Conservation (phyloP, 371 early-diverging fungal genomes). For the Lichtheimia corymbifera region DNA sequence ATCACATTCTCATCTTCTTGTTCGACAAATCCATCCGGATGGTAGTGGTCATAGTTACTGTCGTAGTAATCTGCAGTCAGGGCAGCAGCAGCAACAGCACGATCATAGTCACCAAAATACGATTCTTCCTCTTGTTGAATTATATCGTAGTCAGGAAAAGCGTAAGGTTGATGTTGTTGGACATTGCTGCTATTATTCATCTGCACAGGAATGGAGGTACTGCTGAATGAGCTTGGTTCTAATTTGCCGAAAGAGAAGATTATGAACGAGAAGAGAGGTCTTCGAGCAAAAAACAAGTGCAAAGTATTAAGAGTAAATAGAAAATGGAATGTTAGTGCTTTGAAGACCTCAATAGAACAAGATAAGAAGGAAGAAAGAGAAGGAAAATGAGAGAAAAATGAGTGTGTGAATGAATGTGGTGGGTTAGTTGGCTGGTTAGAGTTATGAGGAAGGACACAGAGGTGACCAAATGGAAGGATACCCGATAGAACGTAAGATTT, state of each 20-base stretch:
- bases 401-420: too few relatives aligned
- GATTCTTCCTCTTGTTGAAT: constrained; percentile 18
- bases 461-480: too few relatives aligned
- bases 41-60: neutral
- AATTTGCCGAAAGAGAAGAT: neutral
- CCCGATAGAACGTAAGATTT: too few relatives aligned
- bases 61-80: constrained; percentile 27
- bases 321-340: too few relatives aligned
- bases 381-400: too few relatives aligned
- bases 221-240: neutral
- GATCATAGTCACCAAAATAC: constrained; percentile 38
- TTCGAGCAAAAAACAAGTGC: neutral
- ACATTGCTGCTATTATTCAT: neutral
- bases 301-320: neutral
- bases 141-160: constrained; percentile 1
- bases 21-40: neutral
- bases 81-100: constrained; percentile 24
- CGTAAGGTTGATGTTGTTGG: neutral
- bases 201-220: neutral
- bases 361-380: too few relatives aligned
- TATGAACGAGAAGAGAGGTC: neutral
- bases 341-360: too few relatives aligned
- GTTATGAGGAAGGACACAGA: too few relatives aligned
- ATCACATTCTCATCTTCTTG: constrained; percentile 6
- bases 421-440: too few relatives aligned